phyloP scores from a whole-genome alignment of 1,284 basidiomycete genomes.

The Kalmanozyma brasiliensis region DNA sequence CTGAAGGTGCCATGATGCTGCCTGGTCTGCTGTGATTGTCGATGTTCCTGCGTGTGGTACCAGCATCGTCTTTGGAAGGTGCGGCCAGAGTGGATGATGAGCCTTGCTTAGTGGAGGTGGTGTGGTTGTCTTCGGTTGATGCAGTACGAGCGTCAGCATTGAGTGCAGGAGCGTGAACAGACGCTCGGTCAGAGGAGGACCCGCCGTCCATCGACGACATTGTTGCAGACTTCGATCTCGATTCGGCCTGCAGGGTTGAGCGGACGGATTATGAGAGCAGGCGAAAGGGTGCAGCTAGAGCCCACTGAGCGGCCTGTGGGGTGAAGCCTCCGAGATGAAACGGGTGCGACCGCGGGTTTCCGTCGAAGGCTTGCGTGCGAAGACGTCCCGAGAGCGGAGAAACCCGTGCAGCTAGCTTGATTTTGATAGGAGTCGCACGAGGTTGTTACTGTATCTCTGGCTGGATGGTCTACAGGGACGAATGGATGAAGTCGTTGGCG shows the following conservation, averaged over 20 bases:
- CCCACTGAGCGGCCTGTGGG: too few species aligned
- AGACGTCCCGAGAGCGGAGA: too few species aligned
- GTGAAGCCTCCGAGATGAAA: too few species aligned
- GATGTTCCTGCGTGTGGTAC: slow-evolving; percentile 18
- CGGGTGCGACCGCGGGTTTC: too few species aligned
- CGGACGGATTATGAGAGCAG: background rate
- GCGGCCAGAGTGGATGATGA: slow-evolving; percentile 6
- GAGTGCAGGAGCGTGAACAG: slow-evolving; percentile 18
- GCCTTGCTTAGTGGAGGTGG: slow-evolving; percentile 1
- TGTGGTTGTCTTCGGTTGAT: background rate
- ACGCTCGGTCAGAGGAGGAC: slow-evolving; percentile 12
- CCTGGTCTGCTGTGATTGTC: slow-evolving; percentile 18
- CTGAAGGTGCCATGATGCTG: slow-evolving; percentile 39
- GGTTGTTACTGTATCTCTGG: too few species aligned
- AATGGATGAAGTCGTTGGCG: too few species aligned
- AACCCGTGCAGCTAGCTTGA: too few species aligned
- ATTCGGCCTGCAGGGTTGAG: background rate
- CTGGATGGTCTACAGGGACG: too few species aligned
- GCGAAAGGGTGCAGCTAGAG: too few species aligned
- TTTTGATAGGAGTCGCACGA: too few species aligned
- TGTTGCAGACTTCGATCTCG: background rate
- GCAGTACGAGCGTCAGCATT: background rate
- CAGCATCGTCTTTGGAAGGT: slow-evolving; percentile 22
- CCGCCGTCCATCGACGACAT: slow-evolving; percentile 18
- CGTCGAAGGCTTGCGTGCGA: too few species aligned